phyloP scores from a whole-genome alignment of 768 basidiomycete species.

The Lactarius vividus region DNA sequence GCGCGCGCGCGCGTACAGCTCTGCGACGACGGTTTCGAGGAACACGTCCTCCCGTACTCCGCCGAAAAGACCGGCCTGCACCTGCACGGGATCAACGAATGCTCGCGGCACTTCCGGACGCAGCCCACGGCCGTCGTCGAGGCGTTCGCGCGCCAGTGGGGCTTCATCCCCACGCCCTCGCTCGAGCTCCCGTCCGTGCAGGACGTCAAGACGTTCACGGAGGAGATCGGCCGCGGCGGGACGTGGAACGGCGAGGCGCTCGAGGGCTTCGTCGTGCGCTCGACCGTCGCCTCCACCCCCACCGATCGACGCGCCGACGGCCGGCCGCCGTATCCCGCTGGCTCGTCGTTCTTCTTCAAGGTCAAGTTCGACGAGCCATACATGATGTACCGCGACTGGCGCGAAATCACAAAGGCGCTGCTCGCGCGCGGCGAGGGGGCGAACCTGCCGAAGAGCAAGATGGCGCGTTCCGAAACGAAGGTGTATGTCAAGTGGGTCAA shows the following conservation, averaged over 20 bases:
- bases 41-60: conserved; percentile 87
- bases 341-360: conserved; percentile 96
- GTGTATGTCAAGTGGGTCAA: conserved; percentile 84
- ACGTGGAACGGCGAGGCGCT: conserved; percentile 81
- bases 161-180: conserved; percentile 78
- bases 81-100: conserved; percentile 85
- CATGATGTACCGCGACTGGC: conserved; percentile 97
- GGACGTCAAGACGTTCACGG: conserved; percentile 72
- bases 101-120: conserved; percentile 65
- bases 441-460: conserved; percentile 58
- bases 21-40: conserved; percentile 96
- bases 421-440: conserved; percentile 40
- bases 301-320: conserved; percentile 31
- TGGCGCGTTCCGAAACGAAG: conserved; percentile 74
- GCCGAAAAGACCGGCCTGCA: conserved; percentile 85
- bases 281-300: conserved; percentile 48
- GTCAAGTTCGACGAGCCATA: conserved; percentile 99
- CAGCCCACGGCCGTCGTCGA: conserved; percentile 65
- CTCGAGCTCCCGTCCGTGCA: conserved; percentile 55
- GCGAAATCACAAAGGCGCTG: conserved; percentile 86
- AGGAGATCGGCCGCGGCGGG: conserved; percentile 61
- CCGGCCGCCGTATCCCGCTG: conserved; percentile 69
- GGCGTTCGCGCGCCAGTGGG: conserved; percentile 84
- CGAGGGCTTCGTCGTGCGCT: conserved; percentile 94
- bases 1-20: conserved; percentile 52